These are phyloP conservation scores for Neurospora pannonica DNA, from an alignment of 495 filamentous ascomycete species.

Conservation along the genomic window DNA sequence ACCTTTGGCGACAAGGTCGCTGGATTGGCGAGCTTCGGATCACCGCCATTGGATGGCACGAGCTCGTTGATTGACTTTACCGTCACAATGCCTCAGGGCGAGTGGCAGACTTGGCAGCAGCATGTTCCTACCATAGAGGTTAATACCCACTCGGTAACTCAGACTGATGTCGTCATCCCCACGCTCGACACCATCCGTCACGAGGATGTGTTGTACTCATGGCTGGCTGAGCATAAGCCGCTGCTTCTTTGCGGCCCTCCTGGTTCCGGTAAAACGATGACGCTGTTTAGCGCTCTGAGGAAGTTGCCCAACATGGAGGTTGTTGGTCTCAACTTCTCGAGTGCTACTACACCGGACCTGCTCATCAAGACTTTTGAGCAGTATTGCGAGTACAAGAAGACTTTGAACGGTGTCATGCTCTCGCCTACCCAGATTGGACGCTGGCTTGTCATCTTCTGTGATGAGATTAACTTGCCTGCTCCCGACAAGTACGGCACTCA, in stretches of 20 bases:
- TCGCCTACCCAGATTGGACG: slow-evolving; percentile 93
- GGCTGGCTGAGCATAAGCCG: slow-evolving; percentile 97
- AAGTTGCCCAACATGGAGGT: slow-evolving; percentile 98
- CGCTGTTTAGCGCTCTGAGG: slow-evolving; percentile 88
- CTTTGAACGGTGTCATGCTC: slow-evolving; percentile 88
- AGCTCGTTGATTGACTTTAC: slow-evolving; percentile 92
- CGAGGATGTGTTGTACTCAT: slow-evolving; percentile 96
- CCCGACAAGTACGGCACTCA: slow-evolving; percentile 97
- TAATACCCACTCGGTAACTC: slow-evolving; percentile 93
- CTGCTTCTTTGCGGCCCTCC: slow-evolving; percentile 93
- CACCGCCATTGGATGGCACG: slow-evolving; percentile 63
- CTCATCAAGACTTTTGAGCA: slow-evolving; percentile 99
- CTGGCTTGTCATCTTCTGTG: slow-evolving; percentile 97
- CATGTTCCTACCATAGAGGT: slow-evolving; percentile 91
- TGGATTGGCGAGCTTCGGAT: slow-evolving; percentile 70
- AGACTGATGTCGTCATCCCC: slow-evolving; percentile 96
- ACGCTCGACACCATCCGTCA: slow-evolving; percentile 95
- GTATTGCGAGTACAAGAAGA: slow-evolving; percentile 99
- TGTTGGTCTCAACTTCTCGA: slow-evolving; percentile 98
- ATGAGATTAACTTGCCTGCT: slow-evolving; percentile 98
- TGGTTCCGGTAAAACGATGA: slow-evolving; percentile 99
- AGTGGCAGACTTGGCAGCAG: slow-evolving; percentile 89
- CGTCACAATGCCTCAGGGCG: slow-evolving; percentile 71
- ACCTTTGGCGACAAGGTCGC: slow-evolving; percentile 75
- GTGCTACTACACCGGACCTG: slow-evolving; percentile 92